Conservation (phyloP, 495 filamentous ascomycete species). For the Penicillium soppii region DNA sequence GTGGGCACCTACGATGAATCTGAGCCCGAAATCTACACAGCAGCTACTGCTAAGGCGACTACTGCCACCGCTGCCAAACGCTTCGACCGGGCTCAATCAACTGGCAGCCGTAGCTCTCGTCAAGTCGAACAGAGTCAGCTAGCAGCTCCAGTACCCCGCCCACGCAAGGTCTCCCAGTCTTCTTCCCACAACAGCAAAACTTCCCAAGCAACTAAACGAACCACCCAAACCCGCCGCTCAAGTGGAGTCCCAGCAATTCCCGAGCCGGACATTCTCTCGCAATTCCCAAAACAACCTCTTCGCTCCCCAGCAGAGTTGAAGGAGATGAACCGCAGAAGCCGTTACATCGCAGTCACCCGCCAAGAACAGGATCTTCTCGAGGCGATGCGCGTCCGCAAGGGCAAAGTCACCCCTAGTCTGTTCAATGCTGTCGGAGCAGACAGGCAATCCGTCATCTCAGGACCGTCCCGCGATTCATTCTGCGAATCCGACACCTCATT, state of each 20-base stretch:
- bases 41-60: constrained; percentile 36
- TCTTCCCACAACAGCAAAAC: constrained; percentile 31
- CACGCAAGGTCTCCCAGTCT: constrained; percentile 18
- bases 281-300: constrained; percentile 20
- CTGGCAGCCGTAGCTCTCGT: constrained; percentile 31
- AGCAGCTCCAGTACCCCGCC: constrained; percentile 10
- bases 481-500: constrained; percentile 44
- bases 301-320: constrained; percentile 23
- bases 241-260: constrained; percentile 35
- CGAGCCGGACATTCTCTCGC: constrained; percentile 31
- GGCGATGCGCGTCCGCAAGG: constrained; percentile 75
- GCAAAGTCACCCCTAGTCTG: constrained; percentile 71
- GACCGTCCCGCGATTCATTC: constrained; percentile 37
- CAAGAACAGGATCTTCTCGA: constrained; percentile 84
- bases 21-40: constrained; percentile 44
- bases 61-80: constrained; percentile 26
- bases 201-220: constrained; percentile 20
- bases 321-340: constrained; percentile 50
- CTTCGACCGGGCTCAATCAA: constrained; percentile 30
- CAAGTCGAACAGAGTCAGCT: constrained; percentile 12
- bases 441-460: constrained; percentile 32
- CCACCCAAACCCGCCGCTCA: constrained; percentile 31
- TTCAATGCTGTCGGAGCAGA: constrained; percentile 39
- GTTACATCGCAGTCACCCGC: constrained; percentile 80
- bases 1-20: constrained; percentile 39